A percentile compares a stretch with the other conserved stretches of the same genome.
Conservation (phyloP, 805 yeast genomes). For the Saccharomycopsis sp. region DNA sequence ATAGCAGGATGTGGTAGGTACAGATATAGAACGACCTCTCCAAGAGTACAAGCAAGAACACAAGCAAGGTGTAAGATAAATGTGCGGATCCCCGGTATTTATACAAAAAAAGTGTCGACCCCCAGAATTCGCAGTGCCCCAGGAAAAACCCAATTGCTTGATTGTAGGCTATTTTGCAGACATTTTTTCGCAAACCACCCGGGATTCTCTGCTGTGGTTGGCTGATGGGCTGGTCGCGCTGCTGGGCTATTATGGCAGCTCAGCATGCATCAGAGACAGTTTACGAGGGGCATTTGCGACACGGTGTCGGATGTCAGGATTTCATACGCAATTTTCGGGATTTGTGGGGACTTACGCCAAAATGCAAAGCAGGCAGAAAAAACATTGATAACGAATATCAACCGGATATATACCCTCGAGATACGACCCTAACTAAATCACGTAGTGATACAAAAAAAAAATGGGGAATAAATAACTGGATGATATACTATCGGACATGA, state of each 20-base stretch:
- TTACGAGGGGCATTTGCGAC: too few species aligned
- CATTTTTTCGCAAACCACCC: neutral
- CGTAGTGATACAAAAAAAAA: neutral
- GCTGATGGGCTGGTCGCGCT: neutral
- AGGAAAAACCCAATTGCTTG: neutral
- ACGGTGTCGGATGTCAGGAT: too few species aligned
- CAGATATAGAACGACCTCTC: neutral
- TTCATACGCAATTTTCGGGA: too few species aligned
- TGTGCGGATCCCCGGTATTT: neutral
- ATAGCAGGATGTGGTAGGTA: neutral
- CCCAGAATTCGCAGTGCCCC: too few species aligned
- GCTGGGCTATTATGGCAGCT: neutral
- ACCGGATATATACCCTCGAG: neutral
- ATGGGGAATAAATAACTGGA: too few species aligned
- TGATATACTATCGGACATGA: neutral
- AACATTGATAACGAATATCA: neutral
- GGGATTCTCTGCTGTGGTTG: neutral
- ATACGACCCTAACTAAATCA: neutral
- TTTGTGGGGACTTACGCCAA: too few species aligned
- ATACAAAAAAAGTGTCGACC: neutral
- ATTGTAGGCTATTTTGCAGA: neutral
- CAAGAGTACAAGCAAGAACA: neutral
- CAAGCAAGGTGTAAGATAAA: neutral
- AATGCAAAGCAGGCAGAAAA: too few species aligned
- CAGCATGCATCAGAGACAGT: neutral